Evolutionary conservation across 2,329 filamentous ascomycete species (phyloP).

Genomic region (Ophiostoma pallidulum): DNA sequence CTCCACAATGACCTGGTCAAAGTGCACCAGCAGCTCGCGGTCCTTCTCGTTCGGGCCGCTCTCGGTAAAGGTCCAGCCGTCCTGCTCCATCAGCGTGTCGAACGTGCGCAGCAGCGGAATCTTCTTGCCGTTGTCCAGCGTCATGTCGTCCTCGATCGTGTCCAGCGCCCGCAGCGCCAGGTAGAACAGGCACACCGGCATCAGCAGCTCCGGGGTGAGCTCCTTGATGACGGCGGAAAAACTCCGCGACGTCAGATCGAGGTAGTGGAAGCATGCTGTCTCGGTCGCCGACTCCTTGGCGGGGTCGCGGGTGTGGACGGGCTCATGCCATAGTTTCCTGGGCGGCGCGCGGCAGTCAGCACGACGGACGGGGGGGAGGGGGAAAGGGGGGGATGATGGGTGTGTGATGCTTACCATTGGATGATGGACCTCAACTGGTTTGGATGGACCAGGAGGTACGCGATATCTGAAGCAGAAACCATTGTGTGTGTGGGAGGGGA

Average conservation of each 20-base stretch:
- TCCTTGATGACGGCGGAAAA: slow-evolving; percentile 92
- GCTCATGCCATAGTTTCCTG: slow-evolving; percentile 96
- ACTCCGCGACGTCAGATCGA: slow-evolving; percentile 83
- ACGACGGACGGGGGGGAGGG: too few species aligned
- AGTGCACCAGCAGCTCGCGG: slow-evolving; percentile 81
- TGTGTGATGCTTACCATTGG: slow-evolving; percentile 61
- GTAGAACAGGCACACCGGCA: slow-evolving; percentile 86
- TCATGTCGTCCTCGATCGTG: slow-evolving; percentile 99
- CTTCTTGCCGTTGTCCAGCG: slow-evolving; percentile 70
- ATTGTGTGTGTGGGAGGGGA: slow-evolving; percentile 32
- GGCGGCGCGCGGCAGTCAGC: neutral
- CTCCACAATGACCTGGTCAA: slow-evolving; percentile 77
- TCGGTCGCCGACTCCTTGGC: slow-evolving; percentile 65
- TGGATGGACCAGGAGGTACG: slow-evolving; percentile 69
- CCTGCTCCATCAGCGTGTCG: slow-evolving; percentile 63
- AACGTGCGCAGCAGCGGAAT: slow-evolving; percentile 80
- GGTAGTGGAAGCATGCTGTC: slow-evolving; percentile 74
- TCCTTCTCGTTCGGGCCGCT: slow-evolving; percentile 93
- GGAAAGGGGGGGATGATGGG: slow-evolving; percentile 4
- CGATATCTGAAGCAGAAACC: slow-evolving; percentile 41
- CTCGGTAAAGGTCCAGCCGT: slow-evolving; percentile 83
- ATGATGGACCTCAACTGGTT: slow-evolving; percentile 71
- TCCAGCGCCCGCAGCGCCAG: slow-evolving; percentile 84
- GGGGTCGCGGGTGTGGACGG: slow-evolving; percentile 74
- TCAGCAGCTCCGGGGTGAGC: slow-evolving; percentile 84